Conservation (phyloP, 2,329 filamentous ascomycete species). For the Epichloe amarillans region DNA sequence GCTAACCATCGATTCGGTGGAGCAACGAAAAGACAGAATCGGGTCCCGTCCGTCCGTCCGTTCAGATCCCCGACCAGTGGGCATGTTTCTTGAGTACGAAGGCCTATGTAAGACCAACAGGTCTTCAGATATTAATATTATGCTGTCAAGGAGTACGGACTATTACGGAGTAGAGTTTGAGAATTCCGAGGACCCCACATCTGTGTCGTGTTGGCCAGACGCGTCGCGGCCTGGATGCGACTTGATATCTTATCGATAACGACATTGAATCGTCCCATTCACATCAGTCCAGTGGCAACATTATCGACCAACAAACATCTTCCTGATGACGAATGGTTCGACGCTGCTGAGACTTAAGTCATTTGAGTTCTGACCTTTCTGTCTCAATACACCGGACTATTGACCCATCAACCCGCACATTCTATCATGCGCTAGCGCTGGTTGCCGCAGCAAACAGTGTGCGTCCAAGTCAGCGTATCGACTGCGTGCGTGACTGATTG, state of each 20-base stretch:
- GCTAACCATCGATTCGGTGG: no score
- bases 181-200: no score
- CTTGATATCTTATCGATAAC: not conserved
- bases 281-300: not conserved
- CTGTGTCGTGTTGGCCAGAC: not conserved
- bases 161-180: no score
- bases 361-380: not conserved
- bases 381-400: not conserved
- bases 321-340: not conserved
- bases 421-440: not conserved
- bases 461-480: constrained; percentile 3
- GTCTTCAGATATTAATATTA: no score
- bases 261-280: not conserved
- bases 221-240: not conserved
- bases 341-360: not conserved
- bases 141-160: no score
- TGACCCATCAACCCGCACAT: not conserved
- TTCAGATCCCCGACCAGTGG: no score
- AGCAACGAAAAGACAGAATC: no score
- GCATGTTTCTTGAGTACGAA: no score
- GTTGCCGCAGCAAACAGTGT: not conserved
- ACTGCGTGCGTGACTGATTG: constrained; percentile 5
- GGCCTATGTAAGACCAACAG: no score
- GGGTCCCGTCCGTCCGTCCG: no score
- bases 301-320: not conserved